Base-by-base conservation (phyloP, 805 yeast genomes). In the Candida germanica region DNA sequence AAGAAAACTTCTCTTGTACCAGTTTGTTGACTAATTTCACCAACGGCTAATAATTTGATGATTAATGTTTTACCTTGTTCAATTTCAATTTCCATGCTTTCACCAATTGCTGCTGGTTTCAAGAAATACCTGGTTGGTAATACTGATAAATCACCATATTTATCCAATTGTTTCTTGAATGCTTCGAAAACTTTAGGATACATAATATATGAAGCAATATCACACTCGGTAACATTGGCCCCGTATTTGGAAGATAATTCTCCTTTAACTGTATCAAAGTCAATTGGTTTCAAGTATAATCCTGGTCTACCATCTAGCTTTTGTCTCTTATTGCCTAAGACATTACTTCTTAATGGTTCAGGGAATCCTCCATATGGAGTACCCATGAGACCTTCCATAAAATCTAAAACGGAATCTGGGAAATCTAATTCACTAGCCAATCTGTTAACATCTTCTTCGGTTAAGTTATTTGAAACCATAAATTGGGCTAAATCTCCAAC, bases 361-460 rank as follows among this genome's bases (percentile, higher is more conserved):
- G 99, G 98, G 95, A 93, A 93, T 6, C 99, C 99, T 50, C 98
- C 99, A 60, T 87, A 87, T 56, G 99, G 99, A 49, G 93, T 93
- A 60, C 99, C 99, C 86, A 93, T 93, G 61, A 93, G 77, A 53
- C 99, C 99, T 73, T 93, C 96, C 77, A 93, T 88, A 79, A 93
- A 93, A 66, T 93, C 99, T 61, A 93, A 76, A 12, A 93, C 96
- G 14, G 98, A 91, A 58, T 85, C 97, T 46, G 98, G 99, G 96
- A 93, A 91, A 67, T 93, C 98, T 52, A 93, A 77, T 44, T 87
- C 86, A 37, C 79, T 69, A 3, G 99, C 98, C 50, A 93, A 78
- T 59, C 83, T 81, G 59, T 71, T 73, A 44, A 93, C 95, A 56
- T 93, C 99, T 53, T 84, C 86, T 33, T 84, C 71, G 7, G 81